Evolutionary conservation across 2,329 filamentous ascomycete genomes (phyloP).

Genomic region (Phyllosticta citriasiana): DNA sequence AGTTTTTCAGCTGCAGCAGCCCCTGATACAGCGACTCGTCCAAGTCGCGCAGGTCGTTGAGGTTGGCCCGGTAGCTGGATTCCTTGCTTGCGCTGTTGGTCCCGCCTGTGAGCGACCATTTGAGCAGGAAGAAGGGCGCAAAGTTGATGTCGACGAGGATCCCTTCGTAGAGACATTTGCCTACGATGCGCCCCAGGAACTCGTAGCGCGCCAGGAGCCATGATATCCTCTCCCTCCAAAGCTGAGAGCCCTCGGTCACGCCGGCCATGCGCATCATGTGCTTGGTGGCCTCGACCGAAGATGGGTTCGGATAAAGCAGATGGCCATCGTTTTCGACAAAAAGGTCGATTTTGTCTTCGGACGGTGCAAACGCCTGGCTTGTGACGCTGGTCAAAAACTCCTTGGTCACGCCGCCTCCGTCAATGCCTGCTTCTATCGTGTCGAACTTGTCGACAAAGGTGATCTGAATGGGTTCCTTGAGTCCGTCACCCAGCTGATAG

Average conservation of each 20-base stretch:
- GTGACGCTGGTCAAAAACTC: constrained; percentile 90
- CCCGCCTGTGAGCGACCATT: constrained; percentile 75
- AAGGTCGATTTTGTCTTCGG: constrained; percentile 43
- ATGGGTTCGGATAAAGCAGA: constrained; percentile 79
- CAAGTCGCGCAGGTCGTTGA: constrained; percentile 88
- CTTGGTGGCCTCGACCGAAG: constrained; percentile 58
- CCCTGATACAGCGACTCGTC: constrained; percentile 88
- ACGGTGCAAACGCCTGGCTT: constrained; percentile 65
- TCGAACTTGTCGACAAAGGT: constrained; percentile 91
- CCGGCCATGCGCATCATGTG: constrained; percentile 46
- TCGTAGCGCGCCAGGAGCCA: constrained; percentile 68
- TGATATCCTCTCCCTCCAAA: constrained; percentile 48
- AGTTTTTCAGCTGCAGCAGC: constrained; percentile 73
- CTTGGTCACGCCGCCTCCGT: constrained; percentile 94
- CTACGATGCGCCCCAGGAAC: constrained; percentile 84
- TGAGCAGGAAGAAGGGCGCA: constrained; percentile 89
- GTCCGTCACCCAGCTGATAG: constrained; percentile 64
- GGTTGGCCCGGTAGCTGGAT: constrained; percentile 72
- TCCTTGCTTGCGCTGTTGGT: constrained; percentile 53
- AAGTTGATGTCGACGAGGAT: constrained; percentile 91
- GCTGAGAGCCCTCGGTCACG: constrained; percentile 42
- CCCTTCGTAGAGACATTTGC: constrained; percentile 95
- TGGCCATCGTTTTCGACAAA: constrained; percentile 82
- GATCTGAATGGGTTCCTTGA: constrained; percentile 95
- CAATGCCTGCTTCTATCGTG: constrained; percentile 80